These are phyloP conservation scores for Colletotrichum lupini DNA, from an alignment of 2,329 filamentous ascomycete genomes.

Conservation along the genomic window DNA sequence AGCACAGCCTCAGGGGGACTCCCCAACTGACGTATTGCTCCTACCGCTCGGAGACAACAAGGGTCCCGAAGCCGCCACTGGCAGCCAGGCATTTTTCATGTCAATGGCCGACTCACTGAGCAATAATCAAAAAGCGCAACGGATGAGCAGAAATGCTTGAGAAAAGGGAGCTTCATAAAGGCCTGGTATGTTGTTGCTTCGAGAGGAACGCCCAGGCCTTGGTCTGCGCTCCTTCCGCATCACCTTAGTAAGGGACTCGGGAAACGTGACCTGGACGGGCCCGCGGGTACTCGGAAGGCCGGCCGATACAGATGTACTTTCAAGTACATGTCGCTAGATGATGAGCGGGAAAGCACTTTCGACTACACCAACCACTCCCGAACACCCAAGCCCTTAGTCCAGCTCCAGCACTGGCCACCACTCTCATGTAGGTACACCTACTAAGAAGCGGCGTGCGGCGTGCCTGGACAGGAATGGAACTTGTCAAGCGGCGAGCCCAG, in stretches of 20 bases:
- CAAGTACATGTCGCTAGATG: background rate
- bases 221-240: background rate
- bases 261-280: background rate
- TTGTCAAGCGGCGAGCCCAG: background rate
- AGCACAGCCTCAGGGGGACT: constrained; percentile 27
- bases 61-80: constrained; percentile 7
- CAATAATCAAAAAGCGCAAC: background rate
- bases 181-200: constrained; percentile 16
- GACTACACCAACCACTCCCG: background rate
- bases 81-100: constrained; percentile 1
- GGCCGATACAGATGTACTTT: background rate
- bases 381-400: background rate
- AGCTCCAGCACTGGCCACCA: background rate
- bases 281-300: constrained; percentile 3
- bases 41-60: background rate
- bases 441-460: no score
- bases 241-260: background rate
- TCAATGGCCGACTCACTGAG: background rate
- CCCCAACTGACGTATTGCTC: constrained; percentile 23
- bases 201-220: constrained; percentile 20
- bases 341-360: background rate
- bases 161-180: background rate
- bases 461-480: background rate
- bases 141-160: background rate
- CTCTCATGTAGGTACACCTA: background rate